Conservation (phyloP, 805 yeast genomes). For the Pichia nanzhaoensis region DNA sequence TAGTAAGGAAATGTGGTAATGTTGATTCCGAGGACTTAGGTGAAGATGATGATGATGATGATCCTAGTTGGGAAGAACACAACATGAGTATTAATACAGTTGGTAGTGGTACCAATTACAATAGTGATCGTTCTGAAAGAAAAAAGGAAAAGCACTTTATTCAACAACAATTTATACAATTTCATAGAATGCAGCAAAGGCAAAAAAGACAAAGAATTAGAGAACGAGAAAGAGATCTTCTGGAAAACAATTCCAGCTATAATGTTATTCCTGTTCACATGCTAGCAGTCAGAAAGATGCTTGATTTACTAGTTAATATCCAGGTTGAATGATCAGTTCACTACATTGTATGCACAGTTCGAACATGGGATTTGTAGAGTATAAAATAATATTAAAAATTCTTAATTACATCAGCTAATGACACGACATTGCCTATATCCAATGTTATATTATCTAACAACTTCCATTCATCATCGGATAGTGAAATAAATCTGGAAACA, state of each 20-base stretch:
- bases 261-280: constrained; percentile 69
- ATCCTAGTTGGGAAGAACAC: constrained; percentile 5
- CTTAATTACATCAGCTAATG: not conserved
- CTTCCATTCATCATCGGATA: not conserved
- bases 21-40: constrained; percentile 33
- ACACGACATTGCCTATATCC: not conserved
- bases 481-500: not conserved
- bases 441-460: not conserved
- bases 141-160: constrained; percentile 10
- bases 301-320: constrained; percentile 54
- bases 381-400: not conserved
- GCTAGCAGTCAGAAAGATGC: constrained; percentile 54
- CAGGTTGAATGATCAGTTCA: constrained; percentile 32
- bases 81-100: not conserved
- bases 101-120: not conserved
- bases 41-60: constrained; percentile 14
- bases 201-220: constrained; percentile 5
- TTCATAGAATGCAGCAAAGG: constrained; percentile 13
- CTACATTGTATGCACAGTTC: not conserved
- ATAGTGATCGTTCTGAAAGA: constrained; percentile 3
- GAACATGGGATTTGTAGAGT: no score
- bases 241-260: constrained; percentile 13
- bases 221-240: constrained; percentile 8
- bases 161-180: constrained; percentile 15
- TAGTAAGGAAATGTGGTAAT: constrained; percentile 16